Conservation (phyloP, 805 yeast species). For the Teunomyces kruisii region DNA sequence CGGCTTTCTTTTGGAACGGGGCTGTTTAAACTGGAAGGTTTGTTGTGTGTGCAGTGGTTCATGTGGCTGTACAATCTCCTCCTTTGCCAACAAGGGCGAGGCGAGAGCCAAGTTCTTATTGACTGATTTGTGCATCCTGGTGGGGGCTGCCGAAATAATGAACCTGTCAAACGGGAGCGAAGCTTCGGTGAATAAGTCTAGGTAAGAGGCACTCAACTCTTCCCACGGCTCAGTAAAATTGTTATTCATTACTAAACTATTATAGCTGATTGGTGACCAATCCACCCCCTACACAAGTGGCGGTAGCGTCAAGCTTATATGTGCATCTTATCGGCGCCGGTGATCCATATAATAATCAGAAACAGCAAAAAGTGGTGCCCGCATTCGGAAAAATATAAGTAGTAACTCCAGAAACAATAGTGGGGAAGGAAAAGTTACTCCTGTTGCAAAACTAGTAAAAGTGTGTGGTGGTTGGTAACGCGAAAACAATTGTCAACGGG, state of each 20-base stretch:
- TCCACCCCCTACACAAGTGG: background rate
- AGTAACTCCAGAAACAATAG: conserved; percentile 2
- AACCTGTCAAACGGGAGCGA: background rate
- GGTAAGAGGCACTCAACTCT: conserved; percentile 2
- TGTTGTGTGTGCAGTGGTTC: no score
- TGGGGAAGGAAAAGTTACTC: conserved; percentile 1
- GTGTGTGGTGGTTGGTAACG: background rate
- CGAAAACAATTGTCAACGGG: background rate
- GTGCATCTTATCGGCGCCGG: background rate
- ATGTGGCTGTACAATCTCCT: conserved; percentile 5
- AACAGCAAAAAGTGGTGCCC: background rate
- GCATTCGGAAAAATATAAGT: conserved; percentile 1
- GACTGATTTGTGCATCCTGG: conserved; percentile 7
- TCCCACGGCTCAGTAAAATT: conserved; percentile 1
- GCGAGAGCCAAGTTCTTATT: conserved; percentile 17
- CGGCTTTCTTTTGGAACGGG: conserved; percentile 3
- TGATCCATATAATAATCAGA: background rate
- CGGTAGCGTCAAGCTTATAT: background rate
- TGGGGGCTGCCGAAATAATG: background rate
- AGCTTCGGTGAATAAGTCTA: background rate
- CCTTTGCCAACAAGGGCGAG: conserved; percentile 22
- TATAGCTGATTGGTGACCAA: background rate
- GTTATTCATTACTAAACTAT: background rate
- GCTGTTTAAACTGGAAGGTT: background rate
- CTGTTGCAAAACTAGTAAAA: background rate